These are phyloP conservation scores for Stemphylium beticola DNA, from an alignment of 2,329 filamentous ascomycete genomes.

Conservation along the genomic window DNA sequence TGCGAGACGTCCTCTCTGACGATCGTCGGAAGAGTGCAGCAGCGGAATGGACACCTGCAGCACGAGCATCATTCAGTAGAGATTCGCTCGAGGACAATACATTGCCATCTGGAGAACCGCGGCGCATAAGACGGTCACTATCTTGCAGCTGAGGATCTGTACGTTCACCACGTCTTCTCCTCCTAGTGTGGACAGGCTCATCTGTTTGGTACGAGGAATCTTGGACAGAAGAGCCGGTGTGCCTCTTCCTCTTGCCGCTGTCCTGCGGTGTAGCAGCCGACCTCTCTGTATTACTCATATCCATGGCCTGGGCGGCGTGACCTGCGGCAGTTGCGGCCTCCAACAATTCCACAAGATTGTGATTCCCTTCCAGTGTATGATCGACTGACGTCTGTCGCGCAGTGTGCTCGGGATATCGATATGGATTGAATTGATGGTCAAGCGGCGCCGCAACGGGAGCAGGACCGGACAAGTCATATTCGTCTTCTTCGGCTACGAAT, in stretches of 20 bases:
- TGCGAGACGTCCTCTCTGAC: slow-evolving; percentile 55
- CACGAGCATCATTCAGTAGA: slow-evolving; percentile 51
- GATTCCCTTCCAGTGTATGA: slow-evolving; percentile 35
- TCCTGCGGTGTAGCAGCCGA: slow-evolving; percentile 8
- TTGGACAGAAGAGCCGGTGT: slow-evolving; percentile 13
- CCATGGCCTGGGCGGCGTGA: slow-evolving; percentile 27
- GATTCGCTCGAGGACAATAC: slow-evolving; percentile 24
- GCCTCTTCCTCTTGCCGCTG: slow-evolving; percentile 38
- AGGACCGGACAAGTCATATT: slow-evolving; percentile 30
- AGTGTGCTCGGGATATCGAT: slow-evolving; percentile 23
- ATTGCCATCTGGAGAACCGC: slow-evolving; percentile 11
- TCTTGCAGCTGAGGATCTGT: slow-evolving; percentile 23
- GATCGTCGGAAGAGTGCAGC: slow-evolving; percentile 59
- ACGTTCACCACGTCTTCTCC: slow-evolving; percentile 23
- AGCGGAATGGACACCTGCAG: slow-evolving; percentile 59
- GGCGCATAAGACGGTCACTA: slow-evolving; percentile 1
- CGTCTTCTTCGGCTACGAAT: slow-evolving; percentile 26
- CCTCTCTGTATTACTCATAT: slow-evolving; percentile 7
- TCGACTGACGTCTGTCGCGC: slow-evolving; percentile 21
- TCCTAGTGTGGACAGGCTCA: slow-evolving; percentile 23
- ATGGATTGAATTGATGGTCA: slow-evolving; percentile 19
- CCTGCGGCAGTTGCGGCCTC: slow-evolving; percentile 47
- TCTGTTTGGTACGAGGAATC: slow-evolving; percentile 13
- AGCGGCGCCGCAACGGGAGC: slow-evolving; percentile 16
- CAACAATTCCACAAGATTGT: slow-evolving; percentile 44